Percentiles rank a stretch among this genome's conserved stretches.
These are phyloP conservation scores for Dendrobium catenatum DNA, from an alignment of 106 monocot genomes.

Conservation along the genomic window DNA sequence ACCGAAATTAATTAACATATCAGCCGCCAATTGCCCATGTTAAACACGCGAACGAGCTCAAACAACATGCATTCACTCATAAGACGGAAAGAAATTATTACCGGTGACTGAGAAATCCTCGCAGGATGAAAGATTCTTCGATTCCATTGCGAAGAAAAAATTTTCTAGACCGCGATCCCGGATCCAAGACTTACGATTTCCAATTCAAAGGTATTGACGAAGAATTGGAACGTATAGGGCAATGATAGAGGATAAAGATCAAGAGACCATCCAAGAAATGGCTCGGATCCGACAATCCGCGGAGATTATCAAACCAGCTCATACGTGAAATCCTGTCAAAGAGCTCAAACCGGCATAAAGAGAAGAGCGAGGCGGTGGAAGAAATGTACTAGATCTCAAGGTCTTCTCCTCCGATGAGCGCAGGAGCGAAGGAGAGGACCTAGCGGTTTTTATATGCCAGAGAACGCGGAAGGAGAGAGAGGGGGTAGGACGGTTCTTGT, in stretches of 20 bases:
- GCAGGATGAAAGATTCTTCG: slow-evolving; percentile 27
- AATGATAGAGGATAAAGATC: slow-evolving; percentile 74
- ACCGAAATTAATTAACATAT: not conserved
- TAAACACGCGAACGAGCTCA: too few relatives aligned
- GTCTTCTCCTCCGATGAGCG: not conserved
- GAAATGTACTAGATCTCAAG: not conserved
- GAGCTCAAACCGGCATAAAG: slow-evolving; percentile 54
- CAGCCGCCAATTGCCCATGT: not conserved
- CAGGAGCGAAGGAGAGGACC: not conserved
- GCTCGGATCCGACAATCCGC: slow-evolving; percentile 61
- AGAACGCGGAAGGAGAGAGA: not conserved
- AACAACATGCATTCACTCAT: not conserved
- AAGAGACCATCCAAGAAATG: slow-evolving; percentile 77
- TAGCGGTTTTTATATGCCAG: not conserved
- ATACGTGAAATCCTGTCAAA: slow-evolving; percentile 34
- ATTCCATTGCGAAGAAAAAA: slow-evolving; percentile 35
- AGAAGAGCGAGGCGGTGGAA: not conserved
- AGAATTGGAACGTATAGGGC: slow-evolving; percentile 71
- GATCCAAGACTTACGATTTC: slow-evolving; percentile 22
- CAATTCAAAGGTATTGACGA: slow-evolving; percentile 3
- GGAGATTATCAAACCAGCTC: slow-evolving; percentile 95
- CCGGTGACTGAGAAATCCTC: slow-evolving; percentile 27
- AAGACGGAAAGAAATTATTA: not conserved
- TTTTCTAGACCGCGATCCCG: not conserved
- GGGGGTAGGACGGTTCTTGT: not conserved